A percentile compares a stretch with the other conserved stretches of the same genome.
Evolutionary conservation across 768 basidiomycete genomes (phyloP).

Genomic region (Leccinum disarticulatum): DNA sequence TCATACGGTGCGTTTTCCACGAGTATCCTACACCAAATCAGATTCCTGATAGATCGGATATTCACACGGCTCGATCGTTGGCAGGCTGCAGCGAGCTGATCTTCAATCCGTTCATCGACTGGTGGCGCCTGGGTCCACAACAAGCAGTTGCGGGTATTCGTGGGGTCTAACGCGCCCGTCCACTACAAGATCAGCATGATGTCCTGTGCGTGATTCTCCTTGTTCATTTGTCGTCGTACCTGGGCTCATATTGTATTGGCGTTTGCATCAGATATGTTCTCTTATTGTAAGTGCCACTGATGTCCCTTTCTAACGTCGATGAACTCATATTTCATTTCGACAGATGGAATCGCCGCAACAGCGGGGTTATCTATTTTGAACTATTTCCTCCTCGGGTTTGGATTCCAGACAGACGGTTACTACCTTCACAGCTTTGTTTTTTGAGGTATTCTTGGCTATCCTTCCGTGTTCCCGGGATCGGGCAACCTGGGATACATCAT

Average conservation of each 20-base stretch:
- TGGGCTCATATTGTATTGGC: slow-evolving; percentile 9
- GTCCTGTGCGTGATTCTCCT: slow-evolving; percentile 40
- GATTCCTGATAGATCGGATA: slow-evolving; percentile 29
- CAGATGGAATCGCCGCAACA: slow-evolving; percentile 62
- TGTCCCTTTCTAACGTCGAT: slow-evolving; percentile 4
- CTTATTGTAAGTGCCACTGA: slow-evolving; percentile 41
- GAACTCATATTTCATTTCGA: background rate
- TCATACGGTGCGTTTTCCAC: slow-evolving; percentile 51
- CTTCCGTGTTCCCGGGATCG: slow-evolving; percentile 69
- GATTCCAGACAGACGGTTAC: slow-evolving; percentile 69
- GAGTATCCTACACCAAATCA: slow-evolving; percentile 27
- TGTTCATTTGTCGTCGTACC: background rate
- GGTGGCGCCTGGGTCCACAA: slow-evolving; percentile 80
- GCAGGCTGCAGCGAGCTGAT: slow-evolving; percentile 53
- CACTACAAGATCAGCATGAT: slow-evolving; percentile 76
- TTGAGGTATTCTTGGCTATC: slow-evolving; percentile 74
- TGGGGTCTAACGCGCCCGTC: slow-evolving; percentile 76
- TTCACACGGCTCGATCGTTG: slow-evolving; percentile 28
- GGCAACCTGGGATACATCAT: slow-evolving; percentile 71
- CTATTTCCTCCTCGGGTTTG: slow-evolving; percentile 72
- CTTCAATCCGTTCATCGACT: slow-evolving; percentile 78
- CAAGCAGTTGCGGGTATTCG: slow-evolving; percentile 70
- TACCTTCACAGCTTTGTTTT: slow-evolving; percentile 64
- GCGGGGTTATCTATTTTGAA: slow-evolving; percentile 65
- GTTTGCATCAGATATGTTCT: slow-evolving; percentile 46